Percentiles rank a stretch among this genome's conserved stretches.
These are phyloP conservation scores for Buxus sempervirens DNA, from an alignment of 164 flowering plant species.

Conservation along the genomic window DNA sequence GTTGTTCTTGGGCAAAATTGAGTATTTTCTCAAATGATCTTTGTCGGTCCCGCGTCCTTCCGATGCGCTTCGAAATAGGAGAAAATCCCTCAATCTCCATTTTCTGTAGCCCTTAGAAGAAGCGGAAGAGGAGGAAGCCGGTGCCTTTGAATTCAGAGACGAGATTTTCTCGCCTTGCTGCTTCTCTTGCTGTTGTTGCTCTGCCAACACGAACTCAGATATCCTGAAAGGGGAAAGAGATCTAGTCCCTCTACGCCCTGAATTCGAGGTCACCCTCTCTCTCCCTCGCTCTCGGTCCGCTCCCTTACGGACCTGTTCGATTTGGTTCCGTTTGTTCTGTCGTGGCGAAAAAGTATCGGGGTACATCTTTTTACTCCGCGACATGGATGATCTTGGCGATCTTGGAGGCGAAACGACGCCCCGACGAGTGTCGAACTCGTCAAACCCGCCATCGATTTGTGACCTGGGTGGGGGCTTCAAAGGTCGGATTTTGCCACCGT, in stretches of 20 bases:
- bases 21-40: constrained; percentile 62
- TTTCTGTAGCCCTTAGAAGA: constrained; percentile 31
- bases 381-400: constrained; percentile 30
- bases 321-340: constrained; percentile 29
- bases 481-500: constrained; percentile 63
- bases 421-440: neutral
- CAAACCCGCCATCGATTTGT: constrained; percentile 8
- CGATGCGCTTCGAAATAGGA: constrained; percentile 87
- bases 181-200: constrained; percentile 21
- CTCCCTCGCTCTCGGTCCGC: constrained; percentile 39
- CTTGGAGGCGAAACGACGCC: constrained; percentile 29
- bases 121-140: constrained; percentile 17
- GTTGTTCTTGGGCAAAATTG: constrained; percentile 29
- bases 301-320: constrained; percentile 19
- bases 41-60: constrained; percentile 76
- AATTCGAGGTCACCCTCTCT: constrained; percentile 29
- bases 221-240: constrained; percentile 65
- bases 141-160: constrained; percentile 11
- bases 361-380: constrained; percentile 31
- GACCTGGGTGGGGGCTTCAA: constrained; percentile 45
- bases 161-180: constrained; percentile 3
- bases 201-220: constrained; percentile 38
- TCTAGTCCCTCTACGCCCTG: constrained; percentile 47
- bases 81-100: constrained; percentile 76
- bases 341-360: no score